These are phyloP conservation scores for Astraeus odoratus DNA, from an alignment of 768 basidiomycete species.

Conservation along the genomic window DNA sequence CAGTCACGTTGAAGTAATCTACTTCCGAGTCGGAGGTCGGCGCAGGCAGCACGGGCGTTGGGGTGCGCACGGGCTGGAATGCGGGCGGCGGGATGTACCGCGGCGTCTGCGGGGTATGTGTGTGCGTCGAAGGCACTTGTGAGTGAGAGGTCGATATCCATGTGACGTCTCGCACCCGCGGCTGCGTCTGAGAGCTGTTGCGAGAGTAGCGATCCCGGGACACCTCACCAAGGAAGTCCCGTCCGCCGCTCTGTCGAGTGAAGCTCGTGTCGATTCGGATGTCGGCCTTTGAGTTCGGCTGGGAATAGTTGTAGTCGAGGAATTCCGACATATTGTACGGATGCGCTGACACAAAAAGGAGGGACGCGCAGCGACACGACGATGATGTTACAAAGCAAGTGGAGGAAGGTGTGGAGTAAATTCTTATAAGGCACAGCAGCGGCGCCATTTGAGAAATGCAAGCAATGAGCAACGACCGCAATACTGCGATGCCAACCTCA, in stretches of 20 bases:
- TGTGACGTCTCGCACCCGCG: conserved; percentile 24
- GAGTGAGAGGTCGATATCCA: conserved; percentile 25
- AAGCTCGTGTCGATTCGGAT: conserved; percentile 27
- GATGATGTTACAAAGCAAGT: conserved; percentile 4
- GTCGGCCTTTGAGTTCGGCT: conserved; percentile 4
- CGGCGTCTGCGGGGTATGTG: conserved; percentile 24
- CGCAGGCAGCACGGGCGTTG: conserved; percentile 22
- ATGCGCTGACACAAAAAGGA: background rate
- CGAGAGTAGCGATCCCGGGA: conserved; percentile 25
- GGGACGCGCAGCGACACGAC: background rate
- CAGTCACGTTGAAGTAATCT: conserved; percentile 30
- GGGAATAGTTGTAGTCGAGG: conserved; percentile 11
- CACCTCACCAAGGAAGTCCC: conserved; percentile 22
- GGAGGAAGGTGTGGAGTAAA: conserved; percentile 1
- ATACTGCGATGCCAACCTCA: conserved; percentile 8
- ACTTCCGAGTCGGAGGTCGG: conserved; percentile 26
- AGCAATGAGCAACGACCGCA: conserved; percentile 4
- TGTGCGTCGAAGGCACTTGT: conserved; percentile 20
- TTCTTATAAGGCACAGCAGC: background rate
- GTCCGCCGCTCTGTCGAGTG: conserved; percentile 19
- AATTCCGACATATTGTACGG: conserved; percentile 18
- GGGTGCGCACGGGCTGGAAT: conserved; percentile 18
- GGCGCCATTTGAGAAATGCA: background rate
- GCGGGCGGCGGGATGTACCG: conserved; percentile 14
- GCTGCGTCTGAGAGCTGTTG: conserved; percentile 18